A percentile compares a stretch with the other conserved stretches of the same genome.
phyloP scores from a whole-genome alignment of 1,284 basidiomycete genomes.

The Leccinum fuscescens region DNA sequence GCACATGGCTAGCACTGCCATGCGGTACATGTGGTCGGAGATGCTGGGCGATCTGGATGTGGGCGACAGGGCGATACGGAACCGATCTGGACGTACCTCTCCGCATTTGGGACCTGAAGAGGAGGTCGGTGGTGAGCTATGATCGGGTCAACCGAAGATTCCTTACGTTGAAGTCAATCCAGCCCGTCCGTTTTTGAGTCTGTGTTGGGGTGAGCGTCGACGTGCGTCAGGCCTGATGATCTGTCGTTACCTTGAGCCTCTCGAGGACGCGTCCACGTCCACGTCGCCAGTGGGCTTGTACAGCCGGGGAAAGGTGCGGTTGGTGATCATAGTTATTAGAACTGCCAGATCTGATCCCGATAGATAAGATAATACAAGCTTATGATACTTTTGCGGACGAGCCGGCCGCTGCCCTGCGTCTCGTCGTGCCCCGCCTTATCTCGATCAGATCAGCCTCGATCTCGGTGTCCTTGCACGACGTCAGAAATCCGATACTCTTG shows the following conservation, averaged over 20 bases:
- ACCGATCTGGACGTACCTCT: conserved; percentile 56
- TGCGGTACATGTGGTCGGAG: conserved; percentile 53
- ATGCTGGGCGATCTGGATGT: conserved; percentile 52
- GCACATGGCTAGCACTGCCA: no score
- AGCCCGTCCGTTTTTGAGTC: no score
- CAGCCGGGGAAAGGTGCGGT: conserved; percentile 49
- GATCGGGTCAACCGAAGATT: not conserved
- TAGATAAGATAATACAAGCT: conserved; percentile 32
- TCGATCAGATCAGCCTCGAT: conserved; percentile 71
- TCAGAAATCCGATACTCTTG: conserved; percentile 58
- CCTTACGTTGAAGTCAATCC: conserved; percentile 68
- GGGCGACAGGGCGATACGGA: not conserved
- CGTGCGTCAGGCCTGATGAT: not conserved
- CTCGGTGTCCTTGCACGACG: conserved; percentile 60
- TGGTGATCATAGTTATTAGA: conserved; percentile 7
- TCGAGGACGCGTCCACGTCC: conserved; percentile 70
- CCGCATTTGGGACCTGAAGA: conserved; percentile 68
- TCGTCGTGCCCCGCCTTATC: conserved; percentile 70
- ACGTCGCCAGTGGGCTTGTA: conserved; percentile 57
- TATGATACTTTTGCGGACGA: conserved; percentile 33
- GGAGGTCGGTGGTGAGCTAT: conserved; percentile 4
- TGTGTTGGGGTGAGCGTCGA: conserved; percentile 19
- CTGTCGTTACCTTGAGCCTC: conserved; percentile 67
- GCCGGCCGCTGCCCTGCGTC: conserved; percentile 53
- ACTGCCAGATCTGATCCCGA: conserved; percentile 21